Conservation (phyloP, 116 monocot species). For the Cymodocea nodosa region DNA sequence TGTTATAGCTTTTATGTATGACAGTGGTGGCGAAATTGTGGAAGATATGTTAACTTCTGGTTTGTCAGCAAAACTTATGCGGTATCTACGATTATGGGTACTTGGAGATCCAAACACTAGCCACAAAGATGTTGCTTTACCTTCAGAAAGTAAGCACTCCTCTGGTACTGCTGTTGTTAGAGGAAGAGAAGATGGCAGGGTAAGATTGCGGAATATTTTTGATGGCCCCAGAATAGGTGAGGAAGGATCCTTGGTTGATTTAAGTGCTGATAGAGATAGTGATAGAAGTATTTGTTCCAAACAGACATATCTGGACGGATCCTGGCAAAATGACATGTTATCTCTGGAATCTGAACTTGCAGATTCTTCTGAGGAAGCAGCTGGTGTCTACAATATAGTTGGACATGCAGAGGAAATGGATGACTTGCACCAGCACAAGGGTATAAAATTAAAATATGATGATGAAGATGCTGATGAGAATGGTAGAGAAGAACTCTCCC, state of each 20-base stretch:
- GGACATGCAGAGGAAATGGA: conserved; percentile 27
- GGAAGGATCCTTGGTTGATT: conserved; percentile 39
- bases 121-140: conserved; percentile 40
- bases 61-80: conserved; percentile 87
- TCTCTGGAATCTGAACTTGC: conserved; percentile 29
- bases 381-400: conserved; percentile 20
- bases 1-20: neutral
- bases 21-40: conserved; percentile 67
- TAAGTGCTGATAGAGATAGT: conserved; percentile 22
- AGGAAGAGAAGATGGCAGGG: conserved; percentile 63
- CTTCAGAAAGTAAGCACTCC: conserved; percentile 41
- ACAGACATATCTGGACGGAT: conserved; percentile 23
- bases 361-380: conserved; percentile 35
- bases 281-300: conserved; percentile 17
- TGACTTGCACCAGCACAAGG: conserved; percentile 23
- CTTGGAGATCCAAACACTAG: conserved; percentile 52
- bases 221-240: conserved; percentile 35
- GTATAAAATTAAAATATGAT: conserved; percentile 35
- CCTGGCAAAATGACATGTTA: conserved; percentile 19
- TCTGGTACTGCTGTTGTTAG: conserved; percentile 28
- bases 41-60: conserved; percentile 79
- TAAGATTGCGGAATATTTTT: conserved; percentile 34
- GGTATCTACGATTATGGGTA: conserved; percentile 61
- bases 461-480: conserved; percentile 57
- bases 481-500: conserved; percentile 43